Percentiles rank a stretch among this genome's conserved stretches.
phyloP scores from a whole-genome alignment of 179 eudicot species.

The Silene vulgaris region DNA sequence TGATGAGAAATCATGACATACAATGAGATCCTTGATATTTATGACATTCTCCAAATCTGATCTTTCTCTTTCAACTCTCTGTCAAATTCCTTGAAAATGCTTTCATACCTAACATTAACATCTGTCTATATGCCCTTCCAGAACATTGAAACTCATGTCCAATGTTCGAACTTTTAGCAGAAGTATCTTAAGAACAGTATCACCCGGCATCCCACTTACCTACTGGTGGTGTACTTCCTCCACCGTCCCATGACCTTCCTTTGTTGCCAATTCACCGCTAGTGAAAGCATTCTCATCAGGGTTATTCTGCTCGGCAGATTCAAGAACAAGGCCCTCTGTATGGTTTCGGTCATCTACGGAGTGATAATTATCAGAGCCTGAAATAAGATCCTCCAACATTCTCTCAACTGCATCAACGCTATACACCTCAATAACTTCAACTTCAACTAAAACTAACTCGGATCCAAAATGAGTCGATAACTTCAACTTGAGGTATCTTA shows the following conservation, averaged over 20 bases:
- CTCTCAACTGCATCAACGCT: too few relatives aligned
- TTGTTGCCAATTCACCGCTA: slow-evolving; percentile 15
- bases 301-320: slow-evolving; percentile 10
- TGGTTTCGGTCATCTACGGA: slow-evolving; percentile 23
- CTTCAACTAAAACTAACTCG: too few relatives aligned
- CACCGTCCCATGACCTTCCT: slow-evolving; percentile 26
- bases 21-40: too few relatives aligned
- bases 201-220: slow-evolving; percentile 48
- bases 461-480: too few relatives aligned
- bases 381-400: too few relatives aligned
- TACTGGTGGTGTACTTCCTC: slow-evolving; percentile 39
- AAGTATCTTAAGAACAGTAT: slow-evolving; percentile 47
- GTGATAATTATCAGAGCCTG: slow-evolving; percentile 18
- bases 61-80: background rate
- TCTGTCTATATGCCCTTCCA: slow-evolving; percentile 43
- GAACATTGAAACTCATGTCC: slow-evolving; percentile 40
- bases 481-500: too few relatives aligned
- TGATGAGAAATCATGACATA: too few relatives aligned
- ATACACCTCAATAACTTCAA: too few relatives aligned
- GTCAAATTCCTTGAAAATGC: slow-evolving; percentile 40
- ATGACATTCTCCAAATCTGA: too few relatives aligned
- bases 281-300: slow-evolving; percentile 20
- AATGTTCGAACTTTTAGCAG: slow-evolving; percentile 44
- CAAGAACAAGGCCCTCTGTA: slow-evolving; percentile 12
- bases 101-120: slow-evolving; percentile 37